Conservation (phyloP, 2,329 filamentous ascomycete species). For the Cladophialophora immunda region DNA sequence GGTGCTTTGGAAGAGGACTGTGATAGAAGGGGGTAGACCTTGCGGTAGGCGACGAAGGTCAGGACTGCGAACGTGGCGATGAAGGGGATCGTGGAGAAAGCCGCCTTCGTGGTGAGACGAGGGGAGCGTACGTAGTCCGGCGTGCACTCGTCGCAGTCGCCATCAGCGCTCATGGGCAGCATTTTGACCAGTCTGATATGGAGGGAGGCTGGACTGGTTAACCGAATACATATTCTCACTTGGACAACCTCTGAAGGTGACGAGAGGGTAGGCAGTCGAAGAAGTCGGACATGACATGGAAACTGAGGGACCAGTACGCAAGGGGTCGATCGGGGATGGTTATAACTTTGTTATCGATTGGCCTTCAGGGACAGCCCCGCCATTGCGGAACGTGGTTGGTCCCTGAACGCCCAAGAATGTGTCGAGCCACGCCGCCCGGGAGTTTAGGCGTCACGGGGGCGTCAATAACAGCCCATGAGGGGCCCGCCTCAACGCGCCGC, state of each 20-base stretch:
- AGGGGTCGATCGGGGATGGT: background rate
- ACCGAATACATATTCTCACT: slow-evolving; percentile 29
- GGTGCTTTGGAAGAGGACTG: slow-evolving; percentile 25
- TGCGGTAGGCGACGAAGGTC: slow-evolving; percentile 69
- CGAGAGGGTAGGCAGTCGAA: background rate
- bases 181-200: slow-evolving; percentile 25
- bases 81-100: slow-evolving; percentile 74
- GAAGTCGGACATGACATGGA: background rate
- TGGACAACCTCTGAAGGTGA: background rate
- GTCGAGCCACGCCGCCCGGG: background rate
- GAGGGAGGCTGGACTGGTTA: background rate
- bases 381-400: background rate
- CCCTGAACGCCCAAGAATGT: background rate
- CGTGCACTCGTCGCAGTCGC: slow-evolving; percentile 45
- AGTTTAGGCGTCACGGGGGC: background rate
- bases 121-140: slow-evolving; percentile 34
- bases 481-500: background rate
- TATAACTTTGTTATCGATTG: slow-evolving; percentile 9
- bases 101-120: slow-evolving; percentile 39
- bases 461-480: background rate
- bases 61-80: slow-evolving; percentile 73
- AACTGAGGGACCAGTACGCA: background rate
- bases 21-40: slow-evolving; percentile 77
- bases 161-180: slow-evolving; percentile 34
- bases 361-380: background rate